Base-by-base conservation (phyloP, 2,329 filamentous ascomycete species). In the Endocalyx cinctus region DNA sequence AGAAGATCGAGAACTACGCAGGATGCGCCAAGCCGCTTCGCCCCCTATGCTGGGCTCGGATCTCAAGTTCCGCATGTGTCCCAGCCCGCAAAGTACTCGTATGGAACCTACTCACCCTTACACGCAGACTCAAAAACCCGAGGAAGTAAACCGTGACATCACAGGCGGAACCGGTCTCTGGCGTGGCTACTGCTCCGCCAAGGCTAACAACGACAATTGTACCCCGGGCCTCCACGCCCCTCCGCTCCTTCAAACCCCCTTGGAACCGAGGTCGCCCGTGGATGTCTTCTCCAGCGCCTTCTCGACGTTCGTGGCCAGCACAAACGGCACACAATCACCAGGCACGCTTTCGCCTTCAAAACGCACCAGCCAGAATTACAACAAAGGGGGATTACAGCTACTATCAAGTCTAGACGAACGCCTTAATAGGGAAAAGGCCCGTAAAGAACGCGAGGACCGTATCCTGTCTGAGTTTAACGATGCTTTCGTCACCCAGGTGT, bases 11-110 rank as follows among this genome's bases (percentile, higher is more conserved):
- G 57, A 62, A 34, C 60, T 67, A 39, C 58, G 63, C 37, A 64
- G 65, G 48, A 64, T 69, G 52, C 71, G 71, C 38, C 62, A 72
- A 44, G 67, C 66, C 15, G 66, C 71, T 48, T 79, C 79, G 39
- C 90, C 90, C 25, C 90, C 90, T 8, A 94, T 97, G 88, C 76
- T 95, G 10, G 90, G 90, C 35, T 66, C 70, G 37, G 84, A 94
- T 46, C 74, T 97, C 34, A 68, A 72, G 17, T 94, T 96, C 56
- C 85, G 87, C 20, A 77, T 75, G 55, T 95, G 87, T 55, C 71
- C 74, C 8, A 95, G 89, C 17, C 90, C 90, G 5, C 82, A 90
- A 57, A 77, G 81, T 34, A 94, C 88, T 12, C 81, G 87, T 50
- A 83, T 94, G 50, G 87, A 94, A 53, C 80, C 84, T 1, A 82